Conservation (phyloP, 805 yeast genomes). For the Candida rishiriensis region DNA sequence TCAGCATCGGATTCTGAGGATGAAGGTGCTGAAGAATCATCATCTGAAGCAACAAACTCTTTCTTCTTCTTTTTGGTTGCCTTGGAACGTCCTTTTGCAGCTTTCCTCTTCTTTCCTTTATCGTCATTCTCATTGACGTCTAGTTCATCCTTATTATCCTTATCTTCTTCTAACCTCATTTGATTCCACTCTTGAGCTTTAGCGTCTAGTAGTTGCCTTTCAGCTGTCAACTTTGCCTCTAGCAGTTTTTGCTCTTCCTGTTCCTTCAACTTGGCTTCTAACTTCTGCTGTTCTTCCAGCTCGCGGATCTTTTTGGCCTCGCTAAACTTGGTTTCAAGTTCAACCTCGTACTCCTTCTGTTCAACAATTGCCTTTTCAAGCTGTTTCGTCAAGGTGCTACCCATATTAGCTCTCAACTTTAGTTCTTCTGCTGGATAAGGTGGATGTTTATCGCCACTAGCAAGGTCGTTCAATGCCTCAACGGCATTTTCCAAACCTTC, state of each 20-base stretch:
- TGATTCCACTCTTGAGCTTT: conserved; percentile 55
- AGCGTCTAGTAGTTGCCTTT: conserved; percentile 47
- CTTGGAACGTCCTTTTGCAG: conserved; percentile 15
- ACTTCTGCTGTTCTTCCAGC: conserved; percentile 42
- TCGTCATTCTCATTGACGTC: conserved; percentile 32
- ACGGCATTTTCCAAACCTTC: conserved; percentile 62
- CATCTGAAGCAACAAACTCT: conserved; percentile 37
- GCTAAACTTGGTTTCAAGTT: conserved; percentile 55
- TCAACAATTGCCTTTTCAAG: conserved; percentile 66
- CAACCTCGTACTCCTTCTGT: conserved; percentile 62
- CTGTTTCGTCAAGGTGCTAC: conserved; percentile 70
- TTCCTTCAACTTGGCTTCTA: conserved; percentile 40
- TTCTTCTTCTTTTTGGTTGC: conserved; percentile 17
- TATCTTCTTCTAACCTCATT: conserved; percentile 30
- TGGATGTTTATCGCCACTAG: conserved; percentile 52
- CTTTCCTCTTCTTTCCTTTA: conserved; percentile 26
- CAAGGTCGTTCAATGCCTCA: conserved; percentile 48
- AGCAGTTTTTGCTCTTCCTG: conserved; percentile 42
- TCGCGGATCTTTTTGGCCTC: conserved; percentile 68
- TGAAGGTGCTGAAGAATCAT: conserved; percentile 30
- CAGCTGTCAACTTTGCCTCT: conserved; percentile 38
- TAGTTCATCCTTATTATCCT: conserved; percentile 31
- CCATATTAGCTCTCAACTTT: conserved; percentile 82
- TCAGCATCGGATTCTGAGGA: conserved; percentile 12
- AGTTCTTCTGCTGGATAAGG: conserved; percentile 80